Base-by-base conservation (phyloP, 352 stramenopile genomes). In the Phytopythium sindhum region DNA sequence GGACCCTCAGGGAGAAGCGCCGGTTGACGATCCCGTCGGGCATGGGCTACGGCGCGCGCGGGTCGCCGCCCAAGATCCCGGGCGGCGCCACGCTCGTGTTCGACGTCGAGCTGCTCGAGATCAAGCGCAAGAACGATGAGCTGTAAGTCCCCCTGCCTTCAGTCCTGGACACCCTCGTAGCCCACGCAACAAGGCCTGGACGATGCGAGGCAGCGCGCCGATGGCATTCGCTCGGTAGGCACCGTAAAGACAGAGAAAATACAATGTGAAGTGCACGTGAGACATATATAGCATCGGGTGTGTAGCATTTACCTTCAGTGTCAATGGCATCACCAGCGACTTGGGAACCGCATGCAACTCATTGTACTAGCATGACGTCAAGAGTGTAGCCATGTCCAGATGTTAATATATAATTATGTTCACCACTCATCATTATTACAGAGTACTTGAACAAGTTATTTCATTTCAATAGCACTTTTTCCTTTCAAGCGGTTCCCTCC, bases 41-140 rank as follows among this genome's bases (percentile, higher is more conserved):
- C 58, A 57, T 99, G 45, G 97, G 80, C 37, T 99, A 99, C 78
- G 97, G 97, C 66, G 88, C 97, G 76, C 73, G 83, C 56, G 96
- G 96, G 35, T 92, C 87, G 42, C 90, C 88, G 52, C 90, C 84
- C 19, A 97, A 95, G 74, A 99, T 99, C 73, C 90, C 89, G 19
- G 93, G 77, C 62, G 92, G 93, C 66, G 90, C 95, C 17, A 97
- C 95, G 53, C 84, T 99, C 37, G 89, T 99, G 41, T 99, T 99
- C 73, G 90, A 95, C 66, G 96, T 99, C 57, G 96, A 99, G 81
- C 90, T 99, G 64, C 80, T 99, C 61, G 85, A 98, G 66, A 98
- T 99, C 71, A 92, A 87, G 74, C 81, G 83, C 73, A 70, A 79
- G 7, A 81, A 60, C 60, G 68, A 81, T 28, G 85, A 92, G 59